Conservation (phyloP, 768 basidiomycete genomes). For the Paxillus rubicundulus region DNA sequence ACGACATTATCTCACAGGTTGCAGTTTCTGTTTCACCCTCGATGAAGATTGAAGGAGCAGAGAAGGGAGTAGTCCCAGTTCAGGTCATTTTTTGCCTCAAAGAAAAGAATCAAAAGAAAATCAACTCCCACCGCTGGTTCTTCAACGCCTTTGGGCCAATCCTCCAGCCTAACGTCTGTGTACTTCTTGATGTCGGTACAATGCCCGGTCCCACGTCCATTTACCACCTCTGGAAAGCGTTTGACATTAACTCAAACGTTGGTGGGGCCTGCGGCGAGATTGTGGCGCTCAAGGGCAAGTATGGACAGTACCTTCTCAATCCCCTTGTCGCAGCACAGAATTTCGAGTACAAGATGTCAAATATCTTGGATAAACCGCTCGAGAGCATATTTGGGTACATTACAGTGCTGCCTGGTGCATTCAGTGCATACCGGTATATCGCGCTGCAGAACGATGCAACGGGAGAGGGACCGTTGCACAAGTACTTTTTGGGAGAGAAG, state of each 20-base stretch:
- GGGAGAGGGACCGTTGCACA: constrained; percentile 87
- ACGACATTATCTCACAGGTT: constrained; percentile 7
- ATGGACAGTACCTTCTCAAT: constrained; percentile 74
- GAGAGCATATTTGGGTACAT: constrained; percentile 93
- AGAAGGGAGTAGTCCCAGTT: constrained; percentile 81
- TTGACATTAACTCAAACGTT: constrained; percentile 88
- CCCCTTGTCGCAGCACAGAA: constrained; percentile 90
- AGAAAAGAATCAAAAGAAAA: constrained; percentile 94
- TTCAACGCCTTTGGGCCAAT: constrained; percentile 87
- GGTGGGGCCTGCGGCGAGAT: constrained; percentile 97
- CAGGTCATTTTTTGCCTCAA: constrained; percentile 92
- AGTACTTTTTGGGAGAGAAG: constrained; percentile 97
- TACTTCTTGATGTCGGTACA: constrained; percentile 84
- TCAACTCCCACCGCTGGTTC: constrained; percentile 94
- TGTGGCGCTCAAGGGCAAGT: constrained; percentile 86
- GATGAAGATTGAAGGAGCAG: constrained; percentile 77
- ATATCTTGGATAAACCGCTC: constrained; percentile 90
- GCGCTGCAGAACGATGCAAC: constrained; percentile 81
- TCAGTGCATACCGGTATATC: constrained; percentile 89
- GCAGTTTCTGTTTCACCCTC: constrained; percentile 79
- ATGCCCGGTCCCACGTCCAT: constrained; percentile 86
- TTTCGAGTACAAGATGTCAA: constrained; percentile 93
- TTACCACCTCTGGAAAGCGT: constrained; percentile 94
- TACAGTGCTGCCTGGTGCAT: constrained; percentile 89
- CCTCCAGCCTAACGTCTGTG: constrained; percentile 88